These are phyloP conservation scores for Ogataea methylovora DNA, from an alignment of 805 yeast species.

Conservation along the genomic window DNA sequence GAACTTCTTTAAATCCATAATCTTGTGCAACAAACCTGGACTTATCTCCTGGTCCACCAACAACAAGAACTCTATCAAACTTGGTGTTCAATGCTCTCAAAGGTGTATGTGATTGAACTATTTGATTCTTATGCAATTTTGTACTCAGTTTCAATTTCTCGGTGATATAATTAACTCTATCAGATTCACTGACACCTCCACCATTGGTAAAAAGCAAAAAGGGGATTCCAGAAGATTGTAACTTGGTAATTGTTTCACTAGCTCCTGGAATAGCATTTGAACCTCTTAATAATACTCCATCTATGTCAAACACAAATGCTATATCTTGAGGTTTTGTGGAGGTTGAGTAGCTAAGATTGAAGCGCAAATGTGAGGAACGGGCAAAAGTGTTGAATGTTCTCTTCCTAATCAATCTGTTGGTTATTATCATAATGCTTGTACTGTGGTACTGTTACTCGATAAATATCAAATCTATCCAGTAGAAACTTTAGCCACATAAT, in stretches of 20 bases:
- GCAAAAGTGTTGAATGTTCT: too few relatives aligned
- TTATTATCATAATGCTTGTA: too few relatives aligned
- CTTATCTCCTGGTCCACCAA: constrained; percentile 74
- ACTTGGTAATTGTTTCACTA: constrained; percentile 34
- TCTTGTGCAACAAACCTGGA: constrained; percentile 65
- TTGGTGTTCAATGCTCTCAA: constrained; percentile 50
- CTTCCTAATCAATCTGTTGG: too few relatives aligned
- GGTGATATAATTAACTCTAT: constrained; percentile 49
- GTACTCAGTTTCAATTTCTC: constrained; percentile 27
- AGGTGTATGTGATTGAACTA: constrained; percentile 87
- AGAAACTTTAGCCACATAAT: too few relatives aligned
- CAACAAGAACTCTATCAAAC: constrained; percentile 60
- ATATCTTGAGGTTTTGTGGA: constrained; percentile 2
- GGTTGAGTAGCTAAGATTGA: background rate
- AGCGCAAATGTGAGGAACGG: too few relatives aligned
- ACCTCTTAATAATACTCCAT: constrained; percentile 83
- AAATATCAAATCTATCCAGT: too few relatives aligned
- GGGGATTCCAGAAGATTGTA: constrained; percentile 54
- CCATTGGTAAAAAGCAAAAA: constrained; percentile 86
- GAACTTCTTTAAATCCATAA: constrained; percentile 74
- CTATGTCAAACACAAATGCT: constrained; percentile 46
- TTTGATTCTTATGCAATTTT: constrained; percentile 43
- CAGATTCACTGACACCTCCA: constrained; percentile 68
- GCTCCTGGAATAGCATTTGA: constrained; percentile 60
- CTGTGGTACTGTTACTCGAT: too few relatives aligned